A percentile compares a stretch with the other conserved stretches of the same genome.
Evolutionary conservation across 2,329 filamentous ascomycete species (phyloP).

Genomic region (Fusarium sulawesiense): DNA sequence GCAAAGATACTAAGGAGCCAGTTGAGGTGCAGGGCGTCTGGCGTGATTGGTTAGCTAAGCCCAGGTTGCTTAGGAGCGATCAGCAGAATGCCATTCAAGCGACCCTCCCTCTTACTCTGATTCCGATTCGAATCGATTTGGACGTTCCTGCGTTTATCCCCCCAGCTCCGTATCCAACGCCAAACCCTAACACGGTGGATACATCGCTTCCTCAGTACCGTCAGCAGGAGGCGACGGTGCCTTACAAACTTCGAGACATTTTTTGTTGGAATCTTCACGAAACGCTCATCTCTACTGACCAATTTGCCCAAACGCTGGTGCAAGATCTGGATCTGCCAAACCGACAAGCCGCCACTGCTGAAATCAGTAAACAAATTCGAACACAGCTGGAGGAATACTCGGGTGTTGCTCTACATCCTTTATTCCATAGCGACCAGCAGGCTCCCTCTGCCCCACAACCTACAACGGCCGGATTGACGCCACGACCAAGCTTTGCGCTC

Average conservation of each 20-base stretch:
- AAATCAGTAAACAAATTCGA: slow-evolving; percentile 93
- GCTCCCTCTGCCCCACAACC: slow-evolving; percentile 41
- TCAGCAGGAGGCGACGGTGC: slow-evolving; percentile 80
- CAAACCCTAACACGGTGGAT: slow-evolving; percentile 72
- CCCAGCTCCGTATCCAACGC: slow-evolving; percentile 71
- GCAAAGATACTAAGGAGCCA: slow-evolving; percentile 82
- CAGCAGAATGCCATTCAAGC: slow-evolving; percentile 73
- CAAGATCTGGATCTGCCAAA: slow-evolving; percentile 93
- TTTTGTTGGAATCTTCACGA: slow-evolving; percentile 99
- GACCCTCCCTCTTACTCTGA: slow-evolving; percentile 85
- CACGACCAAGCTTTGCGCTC: slow-evolving; percentile 46
- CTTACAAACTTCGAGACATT: slow-evolving; percentile 91
- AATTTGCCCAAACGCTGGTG: slow-evolving; percentile 90
- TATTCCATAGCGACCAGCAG: slow-evolving; percentile 76
- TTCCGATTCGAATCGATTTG: slow-evolving; percentile 96
- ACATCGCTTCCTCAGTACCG: slow-evolving; percentile 82
- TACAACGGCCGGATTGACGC: slow-evolving; percentile 40
- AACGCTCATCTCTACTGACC: slow-evolving; percentile 90
- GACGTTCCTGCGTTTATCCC: slow-evolving; percentile 85
- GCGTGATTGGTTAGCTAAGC: slow-evolving; percentile 94
- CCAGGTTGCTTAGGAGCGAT: slow-evolving; percentile 65
- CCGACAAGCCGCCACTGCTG: slow-evolving; percentile 73
- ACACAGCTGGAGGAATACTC: slow-evolving; percentile 97
- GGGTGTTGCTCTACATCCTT: slow-evolving; percentile 89
- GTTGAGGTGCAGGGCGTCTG: slow-evolving; percentile 91